phyloP scores from a whole-genome alignment of 805 yeast species.

The Pichia scutulata region DNA sequence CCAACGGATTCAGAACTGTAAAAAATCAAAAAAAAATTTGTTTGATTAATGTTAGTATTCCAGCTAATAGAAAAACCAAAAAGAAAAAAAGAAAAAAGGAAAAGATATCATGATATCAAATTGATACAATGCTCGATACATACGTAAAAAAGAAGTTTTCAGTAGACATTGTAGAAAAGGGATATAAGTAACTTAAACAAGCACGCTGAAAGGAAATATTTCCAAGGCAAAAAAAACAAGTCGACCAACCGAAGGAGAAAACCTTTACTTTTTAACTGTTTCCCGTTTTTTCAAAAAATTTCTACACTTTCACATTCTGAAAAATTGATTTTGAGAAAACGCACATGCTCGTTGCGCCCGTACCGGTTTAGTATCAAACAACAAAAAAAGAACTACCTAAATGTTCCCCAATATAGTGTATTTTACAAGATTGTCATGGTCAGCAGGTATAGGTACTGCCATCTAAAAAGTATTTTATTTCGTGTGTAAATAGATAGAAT shows the following conservation, averaged over 20 bases:
- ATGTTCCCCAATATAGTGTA: no score
- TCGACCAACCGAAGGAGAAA: not conserved
- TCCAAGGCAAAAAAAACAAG: not conserved
- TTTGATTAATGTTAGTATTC: slow-evolving; percentile 3
- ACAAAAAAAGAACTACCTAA: no score
- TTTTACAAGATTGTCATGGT: no score
- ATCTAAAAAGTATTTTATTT: no score
- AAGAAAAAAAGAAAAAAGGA: no score
- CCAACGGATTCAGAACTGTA: slow-evolving; percentile 87
- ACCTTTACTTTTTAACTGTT: not conserved
- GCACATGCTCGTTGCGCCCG: not conserved
- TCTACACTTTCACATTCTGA: not conserved
- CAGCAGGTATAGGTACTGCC: no score
- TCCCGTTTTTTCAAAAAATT: not conserved
- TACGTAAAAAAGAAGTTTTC: slow-evolving; percentile 29
- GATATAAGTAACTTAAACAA: not conserved
- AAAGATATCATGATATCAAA: not conserved
- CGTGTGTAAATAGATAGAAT: no score
- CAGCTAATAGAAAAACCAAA: no score
- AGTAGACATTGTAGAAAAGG: slow-evolving; percentile 12
- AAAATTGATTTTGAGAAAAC: not conserved
- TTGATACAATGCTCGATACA: slow-evolving; percentile 5
- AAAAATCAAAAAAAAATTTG: slow-evolving; percentile 31
- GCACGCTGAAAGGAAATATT: not conserved
- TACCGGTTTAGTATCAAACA: not conserved